Evolutionary conservation across 257 asterid genomes (phyloP), one percentile per base, ranked within the genome.

Genomic region (Solanum peruvianum): DNA sequence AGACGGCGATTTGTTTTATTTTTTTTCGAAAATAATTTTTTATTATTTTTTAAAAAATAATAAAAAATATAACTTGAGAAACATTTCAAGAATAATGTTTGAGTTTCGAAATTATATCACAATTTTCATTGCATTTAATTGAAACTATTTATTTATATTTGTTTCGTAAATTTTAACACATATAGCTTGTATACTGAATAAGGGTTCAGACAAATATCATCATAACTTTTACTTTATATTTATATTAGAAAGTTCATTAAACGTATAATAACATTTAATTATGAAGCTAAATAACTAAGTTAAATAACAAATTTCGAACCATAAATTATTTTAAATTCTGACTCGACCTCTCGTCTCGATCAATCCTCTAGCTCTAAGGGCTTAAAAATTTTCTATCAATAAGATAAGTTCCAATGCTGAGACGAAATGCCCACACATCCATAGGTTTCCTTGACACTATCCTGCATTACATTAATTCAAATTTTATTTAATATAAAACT

Each of bases 391-490:
- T 96, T 12, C 92, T 94, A 86, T 96, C 98, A 14, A 96, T 93
- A 52, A n/a, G 99, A 88, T 92, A 96, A 82, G 98, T 95, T 16
- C 99, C 98, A 87, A 94, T 91, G 62, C 91, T 91, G 16, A 96
- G 96, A 45, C 98, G 94, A 72, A 96, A 93, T 75, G 98, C 98
- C 98, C 99, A 96, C 20, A 94, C 98, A 87, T 96, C 98, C 93
- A 88, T 96, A 3, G 99, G 99, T 87, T 96, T 96, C 86, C 99
- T 94, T 49, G 99, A 93, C 23, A 95, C 93, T 42, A 95, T 93
- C 93, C 98, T 94, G 95, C 88, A 89, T 47, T 3, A 71, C 21
- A 85, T 35, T 1, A 31, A 86, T 49, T 33, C 6, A 76, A 76
- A 35, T 45, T 58, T 16, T 15, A 4, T 9, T 86, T 52, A 15